These are phyloP conservation scores for Scedosporium aurantiacum DNA, from an alignment of 2,329 filamentous ascomycete species.

Conservation along the genomic window DNA sequence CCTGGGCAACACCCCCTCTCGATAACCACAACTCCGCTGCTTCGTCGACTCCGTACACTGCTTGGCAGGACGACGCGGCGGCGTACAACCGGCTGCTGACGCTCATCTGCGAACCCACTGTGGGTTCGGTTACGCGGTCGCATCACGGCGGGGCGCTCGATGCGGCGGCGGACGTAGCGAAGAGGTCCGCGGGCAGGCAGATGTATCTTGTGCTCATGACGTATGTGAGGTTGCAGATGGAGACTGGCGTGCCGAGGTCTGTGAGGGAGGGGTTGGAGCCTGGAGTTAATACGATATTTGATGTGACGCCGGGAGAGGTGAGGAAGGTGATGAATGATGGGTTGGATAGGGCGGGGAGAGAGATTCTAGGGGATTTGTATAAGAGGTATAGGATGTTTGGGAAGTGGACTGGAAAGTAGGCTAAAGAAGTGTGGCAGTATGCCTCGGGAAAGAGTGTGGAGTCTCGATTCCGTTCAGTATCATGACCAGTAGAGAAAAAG, in stretches of 20 bases:
- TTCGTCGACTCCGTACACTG: constrained; percentile 19
- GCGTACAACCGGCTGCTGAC: constrained; percentile 45
- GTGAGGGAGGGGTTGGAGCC: constrained; percentile 46
- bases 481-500: no score
- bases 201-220: constrained; percentile 50
- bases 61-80: constrained; percentile 32
- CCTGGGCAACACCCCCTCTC: constrained; percentile 13
- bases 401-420: constrained; percentile 49
- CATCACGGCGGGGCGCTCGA: constrained; percentile 33
- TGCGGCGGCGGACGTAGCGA: constrained; percentile 49
- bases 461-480: no score
- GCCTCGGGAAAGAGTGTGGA: background rate
- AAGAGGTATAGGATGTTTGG: constrained; percentile 51
- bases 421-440: background rate
- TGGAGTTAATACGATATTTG: constrained; percentile 47
- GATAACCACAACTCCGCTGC: constrained; percentile 19
- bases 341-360: constrained; percentile 47
- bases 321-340: constrained; percentile 47
- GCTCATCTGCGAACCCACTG: constrained; percentile 47
- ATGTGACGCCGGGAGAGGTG: constrained; percentile 43
- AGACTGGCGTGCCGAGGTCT: constrained; percentile 36
- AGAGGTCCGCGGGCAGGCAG: constrained; percentile 48
- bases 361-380: constrained; percentile 47
- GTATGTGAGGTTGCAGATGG: constrained; percentile 51
- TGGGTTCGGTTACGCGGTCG: constrained; percentile 39